These are phyloP conservation scores for Camellia japonica DNA, from an alignment of 148 eudicot genomes.

Conservation along the genomic window DNA sequence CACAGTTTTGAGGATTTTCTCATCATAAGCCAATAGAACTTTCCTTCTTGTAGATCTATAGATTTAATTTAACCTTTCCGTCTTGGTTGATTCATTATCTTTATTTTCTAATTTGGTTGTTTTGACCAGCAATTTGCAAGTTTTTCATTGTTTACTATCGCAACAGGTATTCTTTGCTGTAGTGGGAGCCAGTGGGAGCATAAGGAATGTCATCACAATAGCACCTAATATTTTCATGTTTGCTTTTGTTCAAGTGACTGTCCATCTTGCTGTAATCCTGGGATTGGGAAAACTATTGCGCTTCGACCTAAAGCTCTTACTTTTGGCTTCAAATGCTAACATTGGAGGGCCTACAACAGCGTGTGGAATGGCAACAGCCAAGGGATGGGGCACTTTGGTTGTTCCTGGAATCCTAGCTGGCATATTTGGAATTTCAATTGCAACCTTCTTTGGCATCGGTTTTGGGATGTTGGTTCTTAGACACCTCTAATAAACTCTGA, in stretches of 20 bases:
- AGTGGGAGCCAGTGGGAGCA: conserved; percentile 84
- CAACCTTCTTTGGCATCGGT: conserved; percentile 76
- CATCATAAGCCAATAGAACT: background rate
- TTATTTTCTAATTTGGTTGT: background rate
- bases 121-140: background rate
- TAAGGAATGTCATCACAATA: conserved; percentile 64
- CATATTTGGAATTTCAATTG: conserved; percentile 84
- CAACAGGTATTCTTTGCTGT: conserved; percentile 85
- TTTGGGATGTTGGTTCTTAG: conserved; percentile 61
- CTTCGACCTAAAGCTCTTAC: conserved; percentile 59
- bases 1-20: background rate
- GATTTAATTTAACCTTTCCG: background rate
- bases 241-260: conserved; percentile 71
- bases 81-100: background rate
- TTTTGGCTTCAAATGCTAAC: conserved; percentile 86
- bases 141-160: background rate
- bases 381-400: conserved; percentile 82
- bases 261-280: conserved; percentile 63
- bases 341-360: conserved; percentile 98
- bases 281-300: conserved; percentile 65
- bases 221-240: conserved; percentile 80
- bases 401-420: conserved; percentile 88
- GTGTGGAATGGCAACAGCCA: conserved; percentile 94
- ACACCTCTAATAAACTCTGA: conserved; percentile 40
- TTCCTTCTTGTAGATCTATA: background rate